Evolutionary conservation across 2,329 filamentous ascomycete species (phyloP).

Genomic region (Fusarium sp.): DNA sequence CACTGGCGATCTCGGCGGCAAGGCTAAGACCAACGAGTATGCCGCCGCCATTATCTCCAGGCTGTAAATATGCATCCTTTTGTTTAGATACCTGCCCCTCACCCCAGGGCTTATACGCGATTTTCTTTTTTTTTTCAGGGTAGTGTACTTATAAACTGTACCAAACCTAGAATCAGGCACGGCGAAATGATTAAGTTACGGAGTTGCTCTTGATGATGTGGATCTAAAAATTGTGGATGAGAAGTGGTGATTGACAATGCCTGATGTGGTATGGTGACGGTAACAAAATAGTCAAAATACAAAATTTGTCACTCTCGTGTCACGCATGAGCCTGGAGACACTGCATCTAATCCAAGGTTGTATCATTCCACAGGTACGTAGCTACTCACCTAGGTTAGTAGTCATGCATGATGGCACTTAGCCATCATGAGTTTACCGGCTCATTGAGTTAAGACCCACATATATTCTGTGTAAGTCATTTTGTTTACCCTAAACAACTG

Average conservation of each 20-base stretch:
- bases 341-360: not conserved
- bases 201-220: slow-evolving; percentile 40
- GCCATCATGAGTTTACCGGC: not conserved
- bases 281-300: slow-evolving; percentile 19
- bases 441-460: not conserved
- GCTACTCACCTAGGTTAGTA: too few relatives aligned
- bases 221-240: slow-evolving; percentile 25
- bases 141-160: slow-evolving; percentile 52
- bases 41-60: slow-evolving; percentile 87
- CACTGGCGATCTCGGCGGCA: slow-evolving; percentile 96
- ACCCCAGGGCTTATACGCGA: slow-evolving; percentile 37
- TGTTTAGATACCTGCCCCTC: slow-evolving; percentile 47
- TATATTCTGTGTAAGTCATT: not conserved
- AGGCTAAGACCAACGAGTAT: slow-evolving; percentile 95
- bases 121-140: slow-evolving; percentile 45
- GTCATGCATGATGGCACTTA: not conserved
- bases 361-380: not conserved
- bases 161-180: slow-evolving; percentile 49
- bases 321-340: not conserved
- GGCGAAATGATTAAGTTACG: slow-evolving; percentile 49
- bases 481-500: not conserved
- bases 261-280: slow-evolving; percentile 15
- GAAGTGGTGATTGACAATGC: slow-evolving; percentile 18
- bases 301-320: slow-evolving; percentile 6
- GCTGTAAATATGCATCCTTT: slow-evolving; percentile 60